These are phyloP conservation scores for Mycena citricolor DNA, from an alignment of 1,284 basidiomycete species.

Conservation along the genomic window DNA sequence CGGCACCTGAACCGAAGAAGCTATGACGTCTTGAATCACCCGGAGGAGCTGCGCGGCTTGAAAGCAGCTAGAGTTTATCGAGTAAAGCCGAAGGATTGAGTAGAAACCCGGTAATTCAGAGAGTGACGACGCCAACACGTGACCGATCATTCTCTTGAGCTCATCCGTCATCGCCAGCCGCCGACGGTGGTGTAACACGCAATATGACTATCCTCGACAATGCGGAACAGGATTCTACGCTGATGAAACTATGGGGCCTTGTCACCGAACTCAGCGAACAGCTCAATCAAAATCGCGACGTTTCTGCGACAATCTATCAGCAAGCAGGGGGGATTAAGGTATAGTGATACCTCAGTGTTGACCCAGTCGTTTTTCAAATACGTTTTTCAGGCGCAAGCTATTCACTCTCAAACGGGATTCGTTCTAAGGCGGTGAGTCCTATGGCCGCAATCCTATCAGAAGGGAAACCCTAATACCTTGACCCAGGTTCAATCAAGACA, in stretches of 20 bases:
- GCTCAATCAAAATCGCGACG: slow-evolving; percentile 72
- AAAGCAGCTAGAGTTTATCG: too few species aligned
- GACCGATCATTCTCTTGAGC: too few species aligned
- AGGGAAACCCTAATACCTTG: slow-evolving; percentile 1
- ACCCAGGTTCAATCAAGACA: slow-evolving; percentile 84
- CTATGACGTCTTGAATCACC: too few species aligned
- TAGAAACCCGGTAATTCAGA: too few species aligned
- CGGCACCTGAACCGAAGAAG: too few species aligned
- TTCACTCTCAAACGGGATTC: slow-evolving; percentile 84
- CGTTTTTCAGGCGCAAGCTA: slow-evolving; percentile 54
- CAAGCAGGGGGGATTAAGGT: slow-evolving; percentile 84
- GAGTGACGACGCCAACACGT: too few species aligned
- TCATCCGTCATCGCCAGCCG: neutral
- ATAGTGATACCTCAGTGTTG: slow-evolving; percentile 21
- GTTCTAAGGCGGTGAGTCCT: slow-evolving; percentile 74
- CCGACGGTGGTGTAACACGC: too few species aligned
- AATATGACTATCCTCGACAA: slow-evolving; percentile 39
- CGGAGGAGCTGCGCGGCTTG: too few species aligned
- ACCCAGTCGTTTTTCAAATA: neutral
- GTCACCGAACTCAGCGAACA: slow-evolving; percentile 84
- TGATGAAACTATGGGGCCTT: slow-evolving; percentile 69
- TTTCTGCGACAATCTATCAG: slow-evolving; percentile 55
- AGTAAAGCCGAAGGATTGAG: too few species aligned
- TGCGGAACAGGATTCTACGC: slow-evolving; percentile 44
- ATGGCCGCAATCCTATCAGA: neutral